Percentiles rank a stretch among this genome's conserved stretches.
phyloP scores from a whole-genome alignment of 225 moss, liverwort and hornwort genomes.

The Antitrichia curtipendula region DNA sequence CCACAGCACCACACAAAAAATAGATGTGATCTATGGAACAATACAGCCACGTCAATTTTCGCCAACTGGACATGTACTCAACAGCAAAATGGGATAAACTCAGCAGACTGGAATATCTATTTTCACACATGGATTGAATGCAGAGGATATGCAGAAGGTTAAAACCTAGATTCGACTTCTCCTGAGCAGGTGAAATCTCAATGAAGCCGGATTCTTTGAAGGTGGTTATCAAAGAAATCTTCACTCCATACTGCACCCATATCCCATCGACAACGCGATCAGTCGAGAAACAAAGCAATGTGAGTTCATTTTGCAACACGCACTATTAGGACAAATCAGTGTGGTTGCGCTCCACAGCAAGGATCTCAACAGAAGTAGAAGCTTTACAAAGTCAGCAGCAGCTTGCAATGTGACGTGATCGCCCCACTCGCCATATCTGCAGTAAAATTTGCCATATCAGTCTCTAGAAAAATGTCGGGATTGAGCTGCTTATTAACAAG shows the following conservation, averaged over 20 bases:
- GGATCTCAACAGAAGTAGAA: neutral
- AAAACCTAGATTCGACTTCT: conserved; percentile 44
- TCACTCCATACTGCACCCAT: conserved; percentile 70
- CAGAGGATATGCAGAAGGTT: neutral
- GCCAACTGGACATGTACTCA: neutral
- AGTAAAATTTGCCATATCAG: neutral
- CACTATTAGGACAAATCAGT: neutral
- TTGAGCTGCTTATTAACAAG: neutral
- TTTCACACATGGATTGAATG: neutral
- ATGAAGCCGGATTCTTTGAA: conserved; percentile 73
- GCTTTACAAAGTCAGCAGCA: conserved; percentile 73
- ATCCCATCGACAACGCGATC: neutral
- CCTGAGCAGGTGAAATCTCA: conserved; percentile 54
- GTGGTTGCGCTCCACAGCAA: neutral
- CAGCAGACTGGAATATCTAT: neutral
- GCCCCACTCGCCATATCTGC: conserved; percentile 95
- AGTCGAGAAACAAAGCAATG: neutral
- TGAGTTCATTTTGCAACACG: neutral
- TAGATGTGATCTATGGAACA: neutral
- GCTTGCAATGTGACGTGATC: conserved; percentile 97
- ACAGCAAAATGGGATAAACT: neutral
- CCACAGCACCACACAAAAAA: neutral
- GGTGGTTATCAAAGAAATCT: conserved; percentile 68
- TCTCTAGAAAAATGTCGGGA: neutral
- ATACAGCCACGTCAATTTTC: neutral